Evolutionary conservation across 768 basidiomycete species (phyloP).

Genomic region (Suillus luteus): DNA sequence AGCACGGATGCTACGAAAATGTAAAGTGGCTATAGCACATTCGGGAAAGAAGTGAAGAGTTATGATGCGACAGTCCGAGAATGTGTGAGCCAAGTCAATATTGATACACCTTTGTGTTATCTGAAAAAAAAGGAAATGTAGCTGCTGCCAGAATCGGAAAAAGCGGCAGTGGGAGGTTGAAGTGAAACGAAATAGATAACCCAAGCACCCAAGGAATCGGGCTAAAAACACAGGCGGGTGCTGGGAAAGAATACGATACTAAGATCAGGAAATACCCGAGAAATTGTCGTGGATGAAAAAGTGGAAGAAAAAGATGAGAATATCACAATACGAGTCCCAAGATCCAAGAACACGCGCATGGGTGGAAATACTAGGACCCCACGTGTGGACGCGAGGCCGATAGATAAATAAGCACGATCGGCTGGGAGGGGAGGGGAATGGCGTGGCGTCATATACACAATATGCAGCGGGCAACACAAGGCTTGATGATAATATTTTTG

Average conservation of each 20-base stretch:
- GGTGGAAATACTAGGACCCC: constrained; percentile 31
- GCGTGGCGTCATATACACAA: constrained; percentile 34
- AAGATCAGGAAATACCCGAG: constrained; percentile 26
- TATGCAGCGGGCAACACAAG: constrained; percentile 29
- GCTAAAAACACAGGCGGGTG: constrained; percentile 31
- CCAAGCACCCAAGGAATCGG: constrained; percentile 19
- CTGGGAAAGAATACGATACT: constrained; percentile 24
- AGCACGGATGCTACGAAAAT: not conserved
- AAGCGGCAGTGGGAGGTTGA: constrained; percentile 7
- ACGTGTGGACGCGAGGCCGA: constrained; percentile 24
- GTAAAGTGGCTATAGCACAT: constrained; percentile 27
- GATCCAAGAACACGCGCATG: constrained; percentile 44
- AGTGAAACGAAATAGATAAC: constrained; percentile 22
- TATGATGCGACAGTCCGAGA: constrained; percentile 37
- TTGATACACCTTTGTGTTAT: constrained; percentile 31
- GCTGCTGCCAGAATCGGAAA: not conserved
- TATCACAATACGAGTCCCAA: constrained; percentile 34
- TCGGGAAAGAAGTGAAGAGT: constrained; percentile 15
- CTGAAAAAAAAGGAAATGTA: not conserved
- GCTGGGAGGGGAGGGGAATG: constrained; percentile 24
- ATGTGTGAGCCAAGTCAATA: constrained; percentile 31
- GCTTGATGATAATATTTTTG: constrained; percentile 18
- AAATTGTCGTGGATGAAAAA: constrained; percentile 12
- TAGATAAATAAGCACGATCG: constrained; percentile 37
- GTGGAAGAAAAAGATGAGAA: constrained; percentile 17